Evolutionary conservation across 306 rosid species (phyloP).

Genomic region (Datisca glomerata): DNA sequence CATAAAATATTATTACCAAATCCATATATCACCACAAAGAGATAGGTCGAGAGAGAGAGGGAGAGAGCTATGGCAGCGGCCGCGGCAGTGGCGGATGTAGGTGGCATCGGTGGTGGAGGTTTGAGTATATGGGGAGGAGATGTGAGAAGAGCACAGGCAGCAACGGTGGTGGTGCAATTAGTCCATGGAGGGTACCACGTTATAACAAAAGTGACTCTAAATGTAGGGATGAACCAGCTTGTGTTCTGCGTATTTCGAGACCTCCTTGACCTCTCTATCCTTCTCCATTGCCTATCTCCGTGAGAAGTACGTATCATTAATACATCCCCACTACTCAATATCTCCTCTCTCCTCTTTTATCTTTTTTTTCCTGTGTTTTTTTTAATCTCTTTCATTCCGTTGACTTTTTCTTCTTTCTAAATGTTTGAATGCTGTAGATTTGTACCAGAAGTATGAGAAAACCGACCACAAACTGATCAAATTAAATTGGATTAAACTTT

Average conservation of each 20-base stretch:
- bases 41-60: too few relatives aligned
- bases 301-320: constrained; percentile 68
- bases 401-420: too few relatives aligned
- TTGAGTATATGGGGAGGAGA: constrained; percentile 20
- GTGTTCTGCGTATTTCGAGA: constrained; percentile 77
- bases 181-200: constrained; percentile 87
- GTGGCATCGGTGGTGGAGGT: constrained; percentile 12
- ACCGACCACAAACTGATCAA: too few relatives aligned
- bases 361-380: too few relatives aligned
- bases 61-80: constrained; percentile 13
- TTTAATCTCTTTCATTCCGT: too few relatives aligned
- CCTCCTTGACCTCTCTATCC: constrained; percentile 58
- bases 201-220: constrained; percentile 82
- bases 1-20: constrained; percentile 86
- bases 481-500: too few relatives aligned
- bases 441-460: too few relatives aligned
- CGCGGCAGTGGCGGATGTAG: constrained; percentile 17
- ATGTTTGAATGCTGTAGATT: too few relatives aligned
- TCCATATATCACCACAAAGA: too few relatives aligned
- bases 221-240: constrained; percentile 71
- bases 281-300: constrained; percentile 54
- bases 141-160: constrained; percentile 53
- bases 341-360: too few relatives aligned
- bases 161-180: constrained; percentile 65
- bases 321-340: too few relatives aligned